A percentile compares a stretch with the other conserved stretches of the same genome.
These are phyloP conservation scores for Phytopythium boreale DNA, from an alignment of 352 stramenopile genomes.

Conservation along the genomic window DNA sequence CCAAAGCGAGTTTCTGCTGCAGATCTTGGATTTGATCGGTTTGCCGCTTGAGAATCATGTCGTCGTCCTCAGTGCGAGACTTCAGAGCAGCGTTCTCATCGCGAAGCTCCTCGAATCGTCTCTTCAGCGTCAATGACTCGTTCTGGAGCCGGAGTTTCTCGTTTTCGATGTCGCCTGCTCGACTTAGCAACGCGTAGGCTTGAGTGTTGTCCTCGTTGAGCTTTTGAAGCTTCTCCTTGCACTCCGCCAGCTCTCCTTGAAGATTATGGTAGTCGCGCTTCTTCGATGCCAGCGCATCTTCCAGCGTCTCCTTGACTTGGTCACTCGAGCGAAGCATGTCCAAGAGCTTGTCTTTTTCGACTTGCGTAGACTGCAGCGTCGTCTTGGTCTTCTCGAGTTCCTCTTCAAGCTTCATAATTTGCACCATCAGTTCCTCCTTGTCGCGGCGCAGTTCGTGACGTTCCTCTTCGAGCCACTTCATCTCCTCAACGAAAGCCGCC, in stretches of 20 bases:
- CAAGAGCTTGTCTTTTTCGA: slow-evolving; percentile 47
- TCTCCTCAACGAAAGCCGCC: slow-evolving; percentile 49
- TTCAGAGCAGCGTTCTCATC: slow-evolving; percentile 63
- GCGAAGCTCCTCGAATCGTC: slow-evolving; percentile 61
- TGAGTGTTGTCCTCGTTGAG: slow-evolving; percentile 35
- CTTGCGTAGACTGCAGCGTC: slow-evolving; percentile 26
- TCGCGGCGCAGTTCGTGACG: slow-evolving; percentile 45
- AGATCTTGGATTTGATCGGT: slow-evolving; percentile 48
- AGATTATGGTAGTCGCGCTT: slow-evolving; percentile 41
- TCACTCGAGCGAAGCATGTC: slow-evolving; percentile 32
- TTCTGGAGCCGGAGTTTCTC: slow-evolving; percentile 69
- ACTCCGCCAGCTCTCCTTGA: slow-evolving; percentile 38
- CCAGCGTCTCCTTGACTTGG: slow-evolving; percentile 39
- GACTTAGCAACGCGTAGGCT: slow-evolving; percentile 35
- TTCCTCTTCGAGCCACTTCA: slow-evolving; percentile 75
- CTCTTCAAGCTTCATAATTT: slow-evolving; percentile 60
- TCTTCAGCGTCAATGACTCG: slow-evolving; percentile 47
- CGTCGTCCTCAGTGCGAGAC: slow-evolving; percentile 44
- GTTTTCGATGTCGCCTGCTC: slow-evolving; percentile 56
- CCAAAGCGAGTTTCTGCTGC: slow-evolving; percentile 32
- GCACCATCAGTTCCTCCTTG: slow-evolving; percentile 54
- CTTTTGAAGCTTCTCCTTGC: slow-evolving; percentile 46
- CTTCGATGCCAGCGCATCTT: slow-evolving; percentile 50
- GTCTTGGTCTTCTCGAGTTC: slow-evolving; percentile 41
- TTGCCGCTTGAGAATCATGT: slow-evolving; percentile 40